These are phyloP conservation scores for Phytopythium litorale DNA, from an alignment of 352 stramenopile genomes.

Conservation along the genomic window DNA sequence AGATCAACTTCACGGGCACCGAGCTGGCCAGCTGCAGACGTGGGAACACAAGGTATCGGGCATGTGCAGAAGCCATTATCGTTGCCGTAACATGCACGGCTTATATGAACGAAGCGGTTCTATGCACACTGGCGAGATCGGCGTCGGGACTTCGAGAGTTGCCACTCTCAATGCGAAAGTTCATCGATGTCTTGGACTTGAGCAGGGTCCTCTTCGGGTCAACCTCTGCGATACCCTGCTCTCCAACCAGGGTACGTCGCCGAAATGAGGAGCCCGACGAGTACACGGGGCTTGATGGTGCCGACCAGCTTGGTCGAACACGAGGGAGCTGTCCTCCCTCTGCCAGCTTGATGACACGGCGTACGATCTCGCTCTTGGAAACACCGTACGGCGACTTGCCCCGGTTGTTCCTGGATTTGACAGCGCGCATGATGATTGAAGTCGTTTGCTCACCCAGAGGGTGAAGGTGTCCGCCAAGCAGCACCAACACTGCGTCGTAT, in stretches of 20 bases:
- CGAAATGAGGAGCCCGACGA: not conserved
- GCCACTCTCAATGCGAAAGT: not conserved
- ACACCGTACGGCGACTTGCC: slow-evolving; percentile 36
- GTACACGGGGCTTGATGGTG: not conserved
- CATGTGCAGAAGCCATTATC: too few relatives aligned
- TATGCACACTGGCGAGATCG: too few relatives aligned
- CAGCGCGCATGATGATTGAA: slow-evolving; percentile 26
- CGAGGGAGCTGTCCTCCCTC: slow-evolving; percentile 42
- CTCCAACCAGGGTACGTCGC: not conserved
- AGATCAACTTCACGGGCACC: not conserved
- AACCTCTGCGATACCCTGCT: not conserved
- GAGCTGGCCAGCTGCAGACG: not conserved
- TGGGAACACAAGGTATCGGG: not conserved
- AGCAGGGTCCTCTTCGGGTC: not conserved
- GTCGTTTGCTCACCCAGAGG: slow-evolving; percentile 20
- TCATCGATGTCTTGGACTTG: slow-evolving; percentile 2
- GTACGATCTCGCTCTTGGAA: slow-evolving; percentile 41
- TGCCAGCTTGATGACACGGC: slow-evolving; percentile 35
- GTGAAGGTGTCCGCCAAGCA: slow-evolving; percentile 39
- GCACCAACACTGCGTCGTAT: slow-evolving; percentile 46
- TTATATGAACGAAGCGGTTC: not conserved
- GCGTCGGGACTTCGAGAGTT: not conserved
- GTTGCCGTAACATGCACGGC: not conserved
- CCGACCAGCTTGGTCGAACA: slow-evolving; percentile 6
- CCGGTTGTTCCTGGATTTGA: slow-evolving; percentile 42